Percentiles rank a stretch among this genome's conserved stretches.
These are phyloP conservation scores for Fusarium sp. DNA, from an alignment of 2,329 filamentous ascomycete genomes.

Conservation along the genomic window DNA sequence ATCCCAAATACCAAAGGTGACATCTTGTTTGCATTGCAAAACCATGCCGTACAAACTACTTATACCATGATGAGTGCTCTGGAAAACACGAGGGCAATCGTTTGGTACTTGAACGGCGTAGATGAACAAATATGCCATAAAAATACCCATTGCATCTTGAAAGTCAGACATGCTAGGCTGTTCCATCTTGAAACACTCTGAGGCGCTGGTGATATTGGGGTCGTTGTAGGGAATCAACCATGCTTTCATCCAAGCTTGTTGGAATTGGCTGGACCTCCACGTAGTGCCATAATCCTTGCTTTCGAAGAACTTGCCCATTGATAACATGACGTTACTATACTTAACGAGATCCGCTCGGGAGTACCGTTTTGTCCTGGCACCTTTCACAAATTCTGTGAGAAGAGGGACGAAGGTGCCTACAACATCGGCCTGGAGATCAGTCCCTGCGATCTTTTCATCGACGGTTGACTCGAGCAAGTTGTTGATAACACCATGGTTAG, in stretches of 20 bases:
- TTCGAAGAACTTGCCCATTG: constrained; percentile 42
- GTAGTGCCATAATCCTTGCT: constrained; percentile 34
- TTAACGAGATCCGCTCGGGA: constrained; percentile 31
- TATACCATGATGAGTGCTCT: constrained; percentile 42
- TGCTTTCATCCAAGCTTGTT: constrained; percentile 24
- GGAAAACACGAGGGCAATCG: constrained; percentile 37
- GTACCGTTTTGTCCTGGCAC: constrained; percentile 32
- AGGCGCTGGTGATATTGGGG: constrained; percentile 24
- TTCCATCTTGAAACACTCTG: constrained; percentile 37
- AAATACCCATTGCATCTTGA: constrained; percentile 29
- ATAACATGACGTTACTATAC: constrained; percentile 35
- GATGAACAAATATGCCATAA: constrained; percentile 38
- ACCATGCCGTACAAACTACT: constrained; percentile 39
- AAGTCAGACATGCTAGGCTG: constrained; percentile 35
- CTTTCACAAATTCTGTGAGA: constrained; percentile 38
- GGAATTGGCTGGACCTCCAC: constrained; percentile 25
- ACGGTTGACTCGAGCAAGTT: constrained; percentile 38
- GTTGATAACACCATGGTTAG: constrained; percentile 37
- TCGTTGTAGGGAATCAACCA: constrained; percentile 35
- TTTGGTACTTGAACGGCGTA: constrained; percentile 34
- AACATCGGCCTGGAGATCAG: constrained; percentile 26
- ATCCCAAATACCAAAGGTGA: constrained; percentile 42
- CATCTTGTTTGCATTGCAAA: constrained; percentile 34
- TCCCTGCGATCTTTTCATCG: constrained; percentile 36
- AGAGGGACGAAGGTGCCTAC: constrained; percentile 29